Evolutionary conservation across 163 green algal species (phyloP).

Genomic region (Chloroidium sp.): DNA sequence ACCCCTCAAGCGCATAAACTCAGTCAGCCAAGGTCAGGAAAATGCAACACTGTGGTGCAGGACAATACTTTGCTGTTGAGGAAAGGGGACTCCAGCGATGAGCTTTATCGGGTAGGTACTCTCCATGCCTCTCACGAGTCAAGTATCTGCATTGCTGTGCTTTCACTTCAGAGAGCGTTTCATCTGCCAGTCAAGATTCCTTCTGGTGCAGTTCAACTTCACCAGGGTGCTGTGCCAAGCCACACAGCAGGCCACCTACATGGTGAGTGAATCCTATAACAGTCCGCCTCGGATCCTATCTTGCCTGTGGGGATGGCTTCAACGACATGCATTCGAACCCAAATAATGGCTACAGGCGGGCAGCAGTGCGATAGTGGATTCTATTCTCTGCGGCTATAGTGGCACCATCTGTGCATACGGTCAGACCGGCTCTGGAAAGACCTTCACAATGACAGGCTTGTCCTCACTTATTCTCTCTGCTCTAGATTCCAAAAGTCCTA

Average conservation of each 20-base stretch:
- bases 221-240: slow-evolving; percentile 5
- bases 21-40: too few relatives aligned
- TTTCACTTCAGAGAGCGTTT: too few relatives aligned
- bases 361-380: slow-evolving; percentile 39
- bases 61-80: too few relatives aligned
- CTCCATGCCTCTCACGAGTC: too few relatives aligned
- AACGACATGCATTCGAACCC: background rate
- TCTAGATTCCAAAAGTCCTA: too few relatives aligned
- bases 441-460: slow-evolving; percentile 18
- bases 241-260: slow-evolving; percentile 8
- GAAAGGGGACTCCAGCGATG: too few relatives aligned
- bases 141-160: too few relatives aligned
- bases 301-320: background rate
- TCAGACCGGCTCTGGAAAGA: slow-evolving; percentile 34
- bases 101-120: too few relatives aligned
- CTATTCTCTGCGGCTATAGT: slow-evolving; percentile 62
- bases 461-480: background rate
- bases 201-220: slow-evolving; percentile 16
- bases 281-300: background rate
- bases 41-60: too few relatives aligned
- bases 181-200: too few relatives aligned
- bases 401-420: slow-evolving; percentile 66
- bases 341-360: slow-evolving; percentile 2
- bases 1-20: too few relatives aligned
- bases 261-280: background rate